These are phyloP conservation scores for Globisporangium carolinianum DNA, from an alignment of 352 stramenopile species.

Conservation along the genomic window DNA sequence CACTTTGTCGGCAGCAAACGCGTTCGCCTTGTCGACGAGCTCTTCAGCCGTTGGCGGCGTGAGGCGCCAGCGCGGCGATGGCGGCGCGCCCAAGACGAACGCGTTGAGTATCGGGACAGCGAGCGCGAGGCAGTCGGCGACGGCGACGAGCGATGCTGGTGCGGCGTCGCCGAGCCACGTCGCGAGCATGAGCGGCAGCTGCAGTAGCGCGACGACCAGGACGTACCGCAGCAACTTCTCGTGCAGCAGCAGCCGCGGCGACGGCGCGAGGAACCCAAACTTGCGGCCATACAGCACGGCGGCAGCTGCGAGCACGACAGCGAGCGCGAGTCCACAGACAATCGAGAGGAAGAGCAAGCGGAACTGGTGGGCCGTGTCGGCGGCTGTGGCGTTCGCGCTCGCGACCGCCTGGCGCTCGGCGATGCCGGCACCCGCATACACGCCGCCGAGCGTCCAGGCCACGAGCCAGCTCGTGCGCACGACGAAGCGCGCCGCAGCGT, in stretches of 20 bases:
- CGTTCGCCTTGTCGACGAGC: constrained; percentile 11
- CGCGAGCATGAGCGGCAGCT: constrained; percentile 41
- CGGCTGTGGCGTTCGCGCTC: constrained; percentile 17
- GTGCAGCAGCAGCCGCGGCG: constrained; percentile 37
- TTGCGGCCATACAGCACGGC: constrained; percentile 39
- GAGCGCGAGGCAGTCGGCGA: constrained; percentile 52
- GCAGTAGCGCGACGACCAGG: constrained; percentile 31
- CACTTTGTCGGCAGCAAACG: constrained; percentile 11
- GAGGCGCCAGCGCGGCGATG: constrained; percentile 30
- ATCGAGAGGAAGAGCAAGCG: constrained; percentile 10
- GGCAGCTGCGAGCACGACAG: constrained; percentile 17
- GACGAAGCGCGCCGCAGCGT: constrained; percentile 42
- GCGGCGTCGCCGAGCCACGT: constrained; percentile 19
- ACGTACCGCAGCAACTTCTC: constrained; percentile 15
- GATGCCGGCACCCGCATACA: constrained; percentile 46
- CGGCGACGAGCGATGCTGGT: constrained; percentile 19
- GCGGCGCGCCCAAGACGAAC: constrained; percentile 53
- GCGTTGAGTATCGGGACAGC: constrained; percentile 49
- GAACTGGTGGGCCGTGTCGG: constrained; percentile 13
- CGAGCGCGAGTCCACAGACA: constrained; percentile 29
- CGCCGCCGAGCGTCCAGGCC: constrained; percentile 33
- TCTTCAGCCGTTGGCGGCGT: constrained; percentile 4
- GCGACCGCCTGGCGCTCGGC: background rate
- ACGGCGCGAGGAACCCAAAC: constrained; percentile 33
- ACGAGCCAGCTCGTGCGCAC: constrained; percentile 39